A percentile compares a stretch with the other conserved stretches of the same genome.
These are phyloP conservation scores for Arctostaphylos glauca DNA, from an alignment of 148 eudicot species.

Conservation along the genomic window DNA sequence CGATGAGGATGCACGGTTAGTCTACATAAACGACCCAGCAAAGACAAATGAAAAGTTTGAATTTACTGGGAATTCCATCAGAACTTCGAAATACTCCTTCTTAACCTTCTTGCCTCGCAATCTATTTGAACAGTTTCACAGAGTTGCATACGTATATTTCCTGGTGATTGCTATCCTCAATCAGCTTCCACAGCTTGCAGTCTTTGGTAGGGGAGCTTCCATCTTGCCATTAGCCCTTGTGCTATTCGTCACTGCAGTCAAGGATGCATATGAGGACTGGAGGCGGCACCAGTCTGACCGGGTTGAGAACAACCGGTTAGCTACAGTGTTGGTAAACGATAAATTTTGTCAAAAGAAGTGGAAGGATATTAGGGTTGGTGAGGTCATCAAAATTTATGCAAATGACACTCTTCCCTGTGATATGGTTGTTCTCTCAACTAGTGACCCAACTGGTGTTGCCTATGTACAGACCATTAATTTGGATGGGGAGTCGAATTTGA, in stretches of 20 bases:
- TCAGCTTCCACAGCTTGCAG: slow-evolving; percentile 95
- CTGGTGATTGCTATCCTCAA: slow-evolving; percentile 88
- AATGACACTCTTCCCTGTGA: slow-evolving; percentile 92
- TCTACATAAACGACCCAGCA: slow-evolving; percentile 78
- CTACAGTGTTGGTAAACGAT: slow-evolving; percentile 54
- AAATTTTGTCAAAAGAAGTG: slow-evolving; percentile 68
- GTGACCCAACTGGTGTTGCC: slow-evolving; percentile 97
- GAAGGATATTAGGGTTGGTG: slow-evolving; percentile 88
- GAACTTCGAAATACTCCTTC: slow-evolving; percentile 78
- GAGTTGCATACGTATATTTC: slow-evolving; percentile 92
- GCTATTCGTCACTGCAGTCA: slow-evolving; percentile 78
- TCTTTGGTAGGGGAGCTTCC: slow-evolving; percentile 89
- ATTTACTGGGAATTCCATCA: slow-evolving; percentile 80
- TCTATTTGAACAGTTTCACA: slow-evolving; percentile 94
- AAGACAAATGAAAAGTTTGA: slow-evolving; percentile 78
- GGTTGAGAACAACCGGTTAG: slow-evolving; percentile 81
- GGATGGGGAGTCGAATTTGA: slow-evolving; percentile 95
- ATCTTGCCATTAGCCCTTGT: slow-evolving; percentile 86
- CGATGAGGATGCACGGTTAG: slow-evolving; percentile 83
- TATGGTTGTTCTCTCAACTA: slow-evolving; percentile 86
- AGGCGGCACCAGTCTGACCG: slow-evolving; percentile 78
- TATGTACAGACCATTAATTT: slow-evolving; percentile 93
- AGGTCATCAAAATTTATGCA: slow-evolving; percentile 69
- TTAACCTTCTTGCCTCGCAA: slow-evolving; percentile 87
- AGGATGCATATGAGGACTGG: slow-evolving; percentile 92